Percentiles rank a stretch among this genome's conserved stretches.
Evolutionary conservation across 371 early-diverging fungal species (phyloP).

Genomic region (Mucor ambiguus): DNA sequence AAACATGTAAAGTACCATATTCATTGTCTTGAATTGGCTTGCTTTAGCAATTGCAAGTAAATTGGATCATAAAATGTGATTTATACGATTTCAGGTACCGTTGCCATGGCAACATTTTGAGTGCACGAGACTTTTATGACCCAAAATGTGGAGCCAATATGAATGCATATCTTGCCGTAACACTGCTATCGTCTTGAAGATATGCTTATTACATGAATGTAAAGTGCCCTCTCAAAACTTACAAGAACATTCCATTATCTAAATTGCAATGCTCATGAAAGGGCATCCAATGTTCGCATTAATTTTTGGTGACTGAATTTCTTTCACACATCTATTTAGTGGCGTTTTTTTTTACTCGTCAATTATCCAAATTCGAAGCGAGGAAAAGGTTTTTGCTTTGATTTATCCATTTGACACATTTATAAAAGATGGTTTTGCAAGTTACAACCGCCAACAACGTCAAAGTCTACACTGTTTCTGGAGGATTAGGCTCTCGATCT

Average conservation of each 20-base stretch:
- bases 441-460: constrained; percentile 86
- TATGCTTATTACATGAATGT: not conserved
- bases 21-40: not conserved
- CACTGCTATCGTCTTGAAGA: not conserved
- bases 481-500: constrained; percentile 76
- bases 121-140: not conserved
- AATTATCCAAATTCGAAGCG: not conserved
- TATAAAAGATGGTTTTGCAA: constrained; percentile 65
- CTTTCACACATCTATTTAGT: constrained; percentile 5
- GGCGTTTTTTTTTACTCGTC: not conserved
- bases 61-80: not conserved
- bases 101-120: not conserved
- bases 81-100: not conserved
- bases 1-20: not conserved
- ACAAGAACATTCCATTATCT: not conserved
- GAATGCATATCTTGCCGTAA: not conserved
- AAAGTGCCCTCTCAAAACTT: not conserved
- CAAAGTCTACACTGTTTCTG: constrained; percentile 92
- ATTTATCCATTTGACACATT: constrained; percentile 8
- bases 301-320: constrained; percentile 23
- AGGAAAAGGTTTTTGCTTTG: constrained; percentile 6
- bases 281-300: not conserved
- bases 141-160: not conserved
- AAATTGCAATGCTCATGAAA: not conserved
- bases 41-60: not conserved